Conservation (phyloP, 2,329 filamentous ascomycete species). For the Fusarium pseudocircinatum region DNA sequence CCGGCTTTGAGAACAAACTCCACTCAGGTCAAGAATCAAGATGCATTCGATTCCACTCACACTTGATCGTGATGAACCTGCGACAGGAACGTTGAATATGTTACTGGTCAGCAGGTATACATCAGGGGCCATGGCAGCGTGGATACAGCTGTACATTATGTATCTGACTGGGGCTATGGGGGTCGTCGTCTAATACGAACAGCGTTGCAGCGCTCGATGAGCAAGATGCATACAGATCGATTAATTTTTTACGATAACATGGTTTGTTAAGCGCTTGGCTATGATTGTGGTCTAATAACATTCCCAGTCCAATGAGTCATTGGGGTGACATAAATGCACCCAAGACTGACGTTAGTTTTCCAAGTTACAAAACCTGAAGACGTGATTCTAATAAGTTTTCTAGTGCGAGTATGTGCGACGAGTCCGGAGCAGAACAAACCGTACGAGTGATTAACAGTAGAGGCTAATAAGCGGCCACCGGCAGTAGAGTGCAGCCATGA, state of each 20-base stretch:
- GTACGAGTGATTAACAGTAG: neutral
- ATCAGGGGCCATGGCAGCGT: neutral
- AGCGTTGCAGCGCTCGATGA: neutral
- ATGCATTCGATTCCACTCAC: slow-evolving; percentile 33
- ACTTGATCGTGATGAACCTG: slow-evolving; percentile 37
- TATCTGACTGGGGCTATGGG: neutral
- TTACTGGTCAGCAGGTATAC: neutral
- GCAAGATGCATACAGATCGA: neutral
- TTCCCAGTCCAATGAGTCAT: slow-evolving; percentile 2
- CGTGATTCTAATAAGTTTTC: neutral
- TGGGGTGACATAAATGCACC: slow-evolving; percentile 2
- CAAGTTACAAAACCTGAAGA: neutral
- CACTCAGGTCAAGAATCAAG: slow-evolving; percentile 13
- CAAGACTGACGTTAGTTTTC: neutral
- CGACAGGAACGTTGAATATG: neutral
- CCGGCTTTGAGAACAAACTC: slow-evolving; percentile 26
- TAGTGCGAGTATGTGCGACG: neutral
- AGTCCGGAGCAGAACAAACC: neutral
- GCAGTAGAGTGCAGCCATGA: neutral
- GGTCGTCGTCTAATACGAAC: neutral
- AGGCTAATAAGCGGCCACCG: neutral
- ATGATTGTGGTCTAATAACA: slow-evolving; percentile 20
- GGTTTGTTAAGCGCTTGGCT: slow-evolving; percentile 21
- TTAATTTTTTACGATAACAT: neutral
- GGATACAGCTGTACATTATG: neutral